phyloP scores from a whole-genome alignment of 768 basidiomycete species.

The Pisolithus tinctorius region DNA sequence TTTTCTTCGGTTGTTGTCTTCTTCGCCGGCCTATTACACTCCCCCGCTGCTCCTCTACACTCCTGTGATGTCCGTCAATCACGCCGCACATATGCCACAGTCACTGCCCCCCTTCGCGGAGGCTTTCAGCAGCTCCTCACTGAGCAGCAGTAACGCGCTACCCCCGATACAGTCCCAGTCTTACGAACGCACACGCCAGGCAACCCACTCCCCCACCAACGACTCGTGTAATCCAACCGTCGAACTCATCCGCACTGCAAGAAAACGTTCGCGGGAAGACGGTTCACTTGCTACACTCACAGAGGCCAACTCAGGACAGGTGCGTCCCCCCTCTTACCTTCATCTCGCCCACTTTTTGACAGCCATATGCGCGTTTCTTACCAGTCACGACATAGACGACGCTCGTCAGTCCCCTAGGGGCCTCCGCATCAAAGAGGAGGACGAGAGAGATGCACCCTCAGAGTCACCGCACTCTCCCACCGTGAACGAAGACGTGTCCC shows the following conservation, averaged over 20 bases:
- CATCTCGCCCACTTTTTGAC: neutral
- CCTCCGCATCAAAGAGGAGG: slow-evolving; percentile 58
- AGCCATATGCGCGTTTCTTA: slow-evolving; percentile 12
- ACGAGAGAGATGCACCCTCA: slow-evolving; percentile 40
- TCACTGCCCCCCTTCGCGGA: slow-evolving; percentile 77
- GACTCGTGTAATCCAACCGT: slow-evolving; percentile 26
- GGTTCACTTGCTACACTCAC: slow-evolving; percentile 24
- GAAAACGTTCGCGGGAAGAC: slow-evolving; percentile 44
- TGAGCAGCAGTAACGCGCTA: slow-evolving; percentile 49
- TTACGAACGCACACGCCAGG: slow-evolving; percentile 28
- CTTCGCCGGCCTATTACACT: slow-evolving; percentile 4
- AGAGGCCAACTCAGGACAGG: slow-evolving; percentile 37
- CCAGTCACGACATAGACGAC: slow-evolving; percentile 15
- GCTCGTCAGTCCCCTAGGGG: slow-evolving; percentile 40
- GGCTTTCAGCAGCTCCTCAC: slow-evolving; percentile 57
- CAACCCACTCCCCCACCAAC: slow-evolving; percentile 24
- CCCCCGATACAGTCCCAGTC: slow-evolving; percentile 57
- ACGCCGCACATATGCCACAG: slow-evolving; percentile 43
- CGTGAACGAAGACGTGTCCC: slow-evolving; percentile 5
- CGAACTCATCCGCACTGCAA: slow-evolving; percentile 19
- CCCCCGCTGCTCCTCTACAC: slow-evolving; percentile 1
- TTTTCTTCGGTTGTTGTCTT: neutral
- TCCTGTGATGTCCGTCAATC: slow-evolving; percentile 36
- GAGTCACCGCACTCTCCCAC: slow-evolving; percentile 34
- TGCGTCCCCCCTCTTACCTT: slow-evolving; percentile 27